Evolutionary conservation across 495 filamentous ascomycete genomes (phyloP).

Genomic region (Neurospora sp.): DNA sequence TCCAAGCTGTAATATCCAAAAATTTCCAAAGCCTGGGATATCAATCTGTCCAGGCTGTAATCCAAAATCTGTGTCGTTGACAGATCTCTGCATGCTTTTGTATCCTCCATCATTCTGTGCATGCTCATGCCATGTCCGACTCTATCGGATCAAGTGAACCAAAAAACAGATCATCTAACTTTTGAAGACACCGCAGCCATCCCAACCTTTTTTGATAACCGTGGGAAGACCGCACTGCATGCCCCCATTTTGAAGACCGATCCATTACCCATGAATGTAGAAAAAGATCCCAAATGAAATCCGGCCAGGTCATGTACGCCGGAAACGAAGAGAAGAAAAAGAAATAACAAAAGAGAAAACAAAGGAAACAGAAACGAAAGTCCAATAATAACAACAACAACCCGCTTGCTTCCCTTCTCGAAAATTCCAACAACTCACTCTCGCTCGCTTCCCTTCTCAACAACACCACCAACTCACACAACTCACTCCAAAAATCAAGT

Average conservation of each 20-base stretch:
- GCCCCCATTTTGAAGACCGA: neutral
- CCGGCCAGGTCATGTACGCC: neutral
- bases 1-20: neutral
- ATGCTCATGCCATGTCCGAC: neutral
- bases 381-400: neutral
- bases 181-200: neutral
- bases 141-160: neutral
- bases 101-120: neutral
- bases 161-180: neutral
- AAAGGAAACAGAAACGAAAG: neutral
- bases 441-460: neutral
- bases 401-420: neutral
- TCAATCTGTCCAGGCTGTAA: neutral
- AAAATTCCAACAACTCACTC: neutral
- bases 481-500: neutral
- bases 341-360: neutral
- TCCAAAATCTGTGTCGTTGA: neutral
- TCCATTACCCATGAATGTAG: neutral
- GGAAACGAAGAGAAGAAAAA: neutral
- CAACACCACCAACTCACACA: neutral
- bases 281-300: neutral
- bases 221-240: neutral
- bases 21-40: neutral
- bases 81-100: neutral
- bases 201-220: neutral